Conservation (phyloP, 371 early-diverging fungal genomes). For the Rhizopus arrhizus region DNA sequence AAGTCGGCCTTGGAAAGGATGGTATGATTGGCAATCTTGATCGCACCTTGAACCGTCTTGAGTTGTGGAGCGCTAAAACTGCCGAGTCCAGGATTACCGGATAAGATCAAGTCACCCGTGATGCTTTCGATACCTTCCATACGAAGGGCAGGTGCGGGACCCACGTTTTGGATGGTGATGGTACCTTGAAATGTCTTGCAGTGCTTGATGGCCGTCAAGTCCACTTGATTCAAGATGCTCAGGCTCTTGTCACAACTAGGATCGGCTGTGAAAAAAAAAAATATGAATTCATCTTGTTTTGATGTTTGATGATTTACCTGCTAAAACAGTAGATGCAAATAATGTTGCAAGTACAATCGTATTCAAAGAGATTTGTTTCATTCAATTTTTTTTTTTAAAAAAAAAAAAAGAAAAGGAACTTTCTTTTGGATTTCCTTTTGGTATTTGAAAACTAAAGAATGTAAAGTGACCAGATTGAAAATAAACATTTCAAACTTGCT, state of each 20-base stretch:
- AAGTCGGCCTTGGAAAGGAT: slow-evolving; percentile 36
- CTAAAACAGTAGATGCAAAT: slow-evolving; percentile 11
- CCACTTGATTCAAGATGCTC: slow-evolving; percentile 39
- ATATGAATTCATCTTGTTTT: too few relatives aligned
- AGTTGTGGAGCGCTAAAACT: slow-evolving; percentile 49
- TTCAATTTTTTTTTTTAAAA: too few relatives aligned
- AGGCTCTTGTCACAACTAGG: slow-evolving; percentile 16
- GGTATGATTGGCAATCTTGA: slow-evolving; percentile 53
- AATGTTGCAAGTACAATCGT: slow-evolving; percentile 20
- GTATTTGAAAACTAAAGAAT: too few relatives aligned
- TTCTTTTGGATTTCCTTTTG: too few relatives aligned
- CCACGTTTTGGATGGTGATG: slow-evolving; percentile 40
- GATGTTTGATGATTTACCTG: neutral
- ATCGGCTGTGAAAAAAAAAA: neutral
- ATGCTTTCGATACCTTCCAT: slow-evolving; percentile 46
- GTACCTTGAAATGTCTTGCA: slow-evolving; percentile 53
- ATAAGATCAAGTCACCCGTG: slow-evolving; percentile 46
- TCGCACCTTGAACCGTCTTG: slow-evolving; percentile 43
- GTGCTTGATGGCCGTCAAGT: slow-evolving; percentile 46
- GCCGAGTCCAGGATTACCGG: slow-evolving; percentile 41
- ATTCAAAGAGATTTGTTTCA: slow-evolving; percentile 18
- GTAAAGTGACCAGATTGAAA: too few relatives aligned
- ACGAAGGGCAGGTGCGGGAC: slow-evolving; percentile 21
- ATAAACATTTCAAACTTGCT: too few relatives aligned
- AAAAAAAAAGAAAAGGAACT: neutral